These are phyloP conservation scores for Trichoderma erinaceum DNA, from an alignment of 495 filamentous ascomycete species.

Conservation along the genomic window DNA sequence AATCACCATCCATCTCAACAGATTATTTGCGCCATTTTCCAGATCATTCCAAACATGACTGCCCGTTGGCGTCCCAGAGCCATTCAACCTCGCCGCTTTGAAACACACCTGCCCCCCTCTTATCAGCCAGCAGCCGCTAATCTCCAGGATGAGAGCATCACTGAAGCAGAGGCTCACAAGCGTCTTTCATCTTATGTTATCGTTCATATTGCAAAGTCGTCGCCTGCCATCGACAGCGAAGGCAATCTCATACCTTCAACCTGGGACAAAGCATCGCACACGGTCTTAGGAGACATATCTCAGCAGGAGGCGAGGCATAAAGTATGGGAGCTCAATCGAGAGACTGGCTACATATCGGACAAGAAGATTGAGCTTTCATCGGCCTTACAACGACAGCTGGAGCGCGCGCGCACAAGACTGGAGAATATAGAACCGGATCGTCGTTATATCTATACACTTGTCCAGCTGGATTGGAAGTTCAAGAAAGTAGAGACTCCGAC, in stretches of 20 bases:
- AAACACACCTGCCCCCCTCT: neutral
- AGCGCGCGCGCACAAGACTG: slow-evolving; percentile 25
- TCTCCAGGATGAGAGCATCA: slow-evolving; percentile 14
- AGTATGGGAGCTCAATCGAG: slow-evolving; percentile 29
- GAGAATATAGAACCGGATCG: slow-evolving; percentile 20
- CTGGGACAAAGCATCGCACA: slow-evolving; percentile 27
- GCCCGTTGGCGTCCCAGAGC: neutral
- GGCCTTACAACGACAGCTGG: slow-evolving; percentile 29
- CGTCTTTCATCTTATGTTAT: slow-evolving; percentile 16
- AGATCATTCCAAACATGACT: neutral
- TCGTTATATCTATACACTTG: slow-evolving; percentile 27
- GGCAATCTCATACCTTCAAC: slow-evolving; percentile 22
- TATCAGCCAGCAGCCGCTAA: neutral
- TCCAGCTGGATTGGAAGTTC: slow-evolving; percentile 31
- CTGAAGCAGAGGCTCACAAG: slow-evolving; percentile 17
- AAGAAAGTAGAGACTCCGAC: slow-evolving; percentile 16
- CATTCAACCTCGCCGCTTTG: neutral
- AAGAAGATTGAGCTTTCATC: slow-evolving; percentile 28
- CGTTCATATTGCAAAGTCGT: slow-evolving; percentile 17
- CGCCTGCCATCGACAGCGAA: slow-evolving; percentile 22
- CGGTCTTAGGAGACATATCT: slow-evolving; percentile 23
- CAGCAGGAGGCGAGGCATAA: slow-evolving; percentile 22
- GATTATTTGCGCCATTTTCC: neutral
- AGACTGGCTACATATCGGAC: slow-evolving; percentile 19
- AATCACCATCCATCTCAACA: neutral